Conservation (phyloP, 176 grass and related monocot species). For the Aechmea fasciata region DNA sequence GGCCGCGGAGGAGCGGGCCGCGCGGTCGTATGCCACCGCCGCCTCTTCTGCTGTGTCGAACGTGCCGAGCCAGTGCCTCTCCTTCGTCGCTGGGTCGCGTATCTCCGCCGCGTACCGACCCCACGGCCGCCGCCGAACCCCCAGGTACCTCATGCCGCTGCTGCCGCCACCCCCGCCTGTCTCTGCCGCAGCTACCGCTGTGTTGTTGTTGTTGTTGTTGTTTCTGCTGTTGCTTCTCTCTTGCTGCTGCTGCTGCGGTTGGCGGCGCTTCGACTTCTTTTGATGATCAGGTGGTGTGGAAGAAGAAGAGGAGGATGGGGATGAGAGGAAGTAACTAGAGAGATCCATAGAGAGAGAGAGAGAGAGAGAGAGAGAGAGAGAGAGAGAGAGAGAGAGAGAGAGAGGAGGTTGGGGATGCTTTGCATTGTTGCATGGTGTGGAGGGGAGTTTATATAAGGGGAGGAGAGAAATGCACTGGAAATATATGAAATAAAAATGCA, state of each 20-base stretch:
- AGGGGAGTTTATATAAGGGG: slow-evolving; percentile 17
- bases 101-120: too few species aligned
- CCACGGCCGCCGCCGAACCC: too few species aligned
- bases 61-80: too few species aligned
- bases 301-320: slow-evolving; percentile 24
- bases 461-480: not conserved
- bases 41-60: too few species aligned
- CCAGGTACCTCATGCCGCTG: too few species aligned
- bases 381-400: slow-evolving; percentile 1
- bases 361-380: slow-evolving; percentile 1
- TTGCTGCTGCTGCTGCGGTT: slow-evolving; percentile 33
- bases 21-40: too few species aligned
- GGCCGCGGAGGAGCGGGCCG: too few species aligned
- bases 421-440: slow-evolving; percentile 7
- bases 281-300: slow-evolving; percentile 27
- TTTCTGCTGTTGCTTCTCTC: slow-evolving; percentile 5
- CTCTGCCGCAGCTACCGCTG: not conserved
- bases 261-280: slow-evolving; percentile 50
- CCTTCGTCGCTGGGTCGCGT: too few species aligned
- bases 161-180: slow-evolving; percentile 17
- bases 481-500: not conserved
- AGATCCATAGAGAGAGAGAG: slow-evolving; percentile 40
- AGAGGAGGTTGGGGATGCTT: not conserved
- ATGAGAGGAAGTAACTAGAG: slow-evolving; percentile 69
- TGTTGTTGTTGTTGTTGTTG: not conserved